These are phyloP conservation scores for Ustilago hordei DNA, from an alignment of 1,284 basidiomycete species.

Conservation along the genomic window DNA sequence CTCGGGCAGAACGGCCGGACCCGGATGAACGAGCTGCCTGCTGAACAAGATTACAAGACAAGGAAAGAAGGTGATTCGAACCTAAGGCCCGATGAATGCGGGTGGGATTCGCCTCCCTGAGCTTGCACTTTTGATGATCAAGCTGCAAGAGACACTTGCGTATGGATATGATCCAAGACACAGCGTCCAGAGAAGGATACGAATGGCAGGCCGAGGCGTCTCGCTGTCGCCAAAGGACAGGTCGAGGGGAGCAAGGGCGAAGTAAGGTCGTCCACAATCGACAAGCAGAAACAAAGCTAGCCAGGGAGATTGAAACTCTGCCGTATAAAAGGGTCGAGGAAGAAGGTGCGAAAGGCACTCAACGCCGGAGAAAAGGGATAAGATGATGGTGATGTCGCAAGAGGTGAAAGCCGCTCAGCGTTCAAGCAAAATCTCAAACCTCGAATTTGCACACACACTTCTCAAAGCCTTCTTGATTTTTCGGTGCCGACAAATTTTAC, in stretches of 20 bases:
- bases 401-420: slow-evolving; percentile 3
- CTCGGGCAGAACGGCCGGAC: not conserved
- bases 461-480: slow-evolving; percentile 3
- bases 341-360: not conserved
- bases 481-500: slow-evolving; percentile 25
- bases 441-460: slow-evolving; percentile 27
- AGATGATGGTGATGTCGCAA: slow-evolving; percentile 39
- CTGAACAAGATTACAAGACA: not conserved
- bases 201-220: slow-evolving; percentile 5
- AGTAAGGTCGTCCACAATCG: slow-evolving; percentile 7
- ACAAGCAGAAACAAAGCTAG: slow-evolving; percentile 5
- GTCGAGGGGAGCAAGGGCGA: not conserved
- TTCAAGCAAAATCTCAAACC: slow-evolving; percentile 29
- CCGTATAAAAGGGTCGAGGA: not conserved
- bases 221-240: not conserved
- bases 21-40: not conserved
- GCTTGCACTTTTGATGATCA: not conserved
- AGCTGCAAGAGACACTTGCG: not conserved
- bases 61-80: not conserved
- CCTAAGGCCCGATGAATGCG: not conserved
- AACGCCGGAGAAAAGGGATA: slow-evolving; percentile 1
- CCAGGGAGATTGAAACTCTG: not conserved
- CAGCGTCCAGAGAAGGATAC: not conserved
- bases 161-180: not conserved
- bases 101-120: not conserved